Evolutionary conservation across 805 yeast genomes (phyloP).

Genomic region (Jamesozyma gamospora): DNA sequence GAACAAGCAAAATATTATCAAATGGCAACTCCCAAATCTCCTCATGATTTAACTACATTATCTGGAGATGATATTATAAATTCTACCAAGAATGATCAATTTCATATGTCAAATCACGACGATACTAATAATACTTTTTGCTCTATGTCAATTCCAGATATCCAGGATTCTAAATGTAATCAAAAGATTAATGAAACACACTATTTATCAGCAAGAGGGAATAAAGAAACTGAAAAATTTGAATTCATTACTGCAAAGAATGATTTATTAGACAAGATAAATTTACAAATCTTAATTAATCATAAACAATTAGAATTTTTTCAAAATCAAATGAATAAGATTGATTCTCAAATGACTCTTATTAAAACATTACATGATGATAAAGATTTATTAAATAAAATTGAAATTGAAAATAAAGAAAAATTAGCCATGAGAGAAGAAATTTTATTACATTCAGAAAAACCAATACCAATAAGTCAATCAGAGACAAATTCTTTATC

Average conservation of each 20-base stretch:
- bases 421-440: conserved; percentile 2
- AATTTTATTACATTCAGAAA: conserved; percentile 9
- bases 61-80: conserved; percentile 13
- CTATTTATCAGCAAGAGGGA: conserved; percentile 8
- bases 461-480: conserved; percentile 9
- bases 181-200: not conserved
- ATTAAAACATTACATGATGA: conserved; percentile 36
- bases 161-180: not conserved
- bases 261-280: conserved; percentile 38
- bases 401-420: conserved; percentile 10
- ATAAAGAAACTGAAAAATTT: conserved; percentile 24
- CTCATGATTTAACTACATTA: conserved; percentile 29
- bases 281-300: conserved; percentile 49
- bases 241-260: conserved; percentile 26
- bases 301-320: conserved; percentile 45
- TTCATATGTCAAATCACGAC: not conserved
- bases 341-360: conserved; percentile 47
- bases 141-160: not conserved
- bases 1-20: conserved; percentile 24
- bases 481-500: not conserved
- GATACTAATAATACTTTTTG: conserved; percentile 2
- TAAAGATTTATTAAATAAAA: conserved; percentile 17
- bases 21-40: conserved; percentile 37
- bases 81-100: no score
- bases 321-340: conserved; percentile 45